Base-by-base conservation (phyloP, 768 basidiomycete genomes). In the Suillus sp. region DNA sequence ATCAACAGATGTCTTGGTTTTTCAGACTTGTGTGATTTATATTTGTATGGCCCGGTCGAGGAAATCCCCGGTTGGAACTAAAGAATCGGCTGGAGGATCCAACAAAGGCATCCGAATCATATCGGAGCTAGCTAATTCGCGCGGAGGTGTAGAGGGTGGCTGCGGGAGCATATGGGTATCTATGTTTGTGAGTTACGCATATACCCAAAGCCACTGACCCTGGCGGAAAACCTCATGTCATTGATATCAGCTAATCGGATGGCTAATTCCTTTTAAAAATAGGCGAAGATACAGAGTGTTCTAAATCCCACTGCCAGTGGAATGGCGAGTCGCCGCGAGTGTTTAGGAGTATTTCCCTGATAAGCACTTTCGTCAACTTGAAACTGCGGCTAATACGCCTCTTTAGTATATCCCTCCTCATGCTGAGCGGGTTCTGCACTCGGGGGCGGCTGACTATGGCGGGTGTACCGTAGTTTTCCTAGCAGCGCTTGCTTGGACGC, bases 1-100 rank as follows among this genome's bases (percentile, higher is more conserved):
- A 0, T 74, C 92, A 61, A 86, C 81, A 5, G 90, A 92, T 69
- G 85, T 3, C 91, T 92, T 70, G 86, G 85, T 0, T 90, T 90
- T 66, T 80, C 84, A 0, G 89, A 92, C 69, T 55, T 20, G 78
- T 68, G 14, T 66, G 53, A 30, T 34, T 6, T 1, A 16, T 50
- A 13, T 5, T 1, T 58, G 16, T 27, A 18, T 54, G 10, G 20
- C 2, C 48, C 34, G 22, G 22, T 25, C 22, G 45, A 25, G 45
- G 10, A 30, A 51, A 20, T 51, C 25, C 30, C 14, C 7, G 47
- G 47, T 8, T 6, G 22, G 45, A 47, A 16, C 14, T 22, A 27
- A 48, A 9, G 25, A 48, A 25, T 8, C 16, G 27, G 48, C 8
- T 27, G 25, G 48, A 14, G 22, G 14, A 2, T 48, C 7, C 9